These are phyloP conservation scores for Aegle marmelos DNA, from an alignment of 345 rosid genomes.

Conservation along the genomic window DNA sequence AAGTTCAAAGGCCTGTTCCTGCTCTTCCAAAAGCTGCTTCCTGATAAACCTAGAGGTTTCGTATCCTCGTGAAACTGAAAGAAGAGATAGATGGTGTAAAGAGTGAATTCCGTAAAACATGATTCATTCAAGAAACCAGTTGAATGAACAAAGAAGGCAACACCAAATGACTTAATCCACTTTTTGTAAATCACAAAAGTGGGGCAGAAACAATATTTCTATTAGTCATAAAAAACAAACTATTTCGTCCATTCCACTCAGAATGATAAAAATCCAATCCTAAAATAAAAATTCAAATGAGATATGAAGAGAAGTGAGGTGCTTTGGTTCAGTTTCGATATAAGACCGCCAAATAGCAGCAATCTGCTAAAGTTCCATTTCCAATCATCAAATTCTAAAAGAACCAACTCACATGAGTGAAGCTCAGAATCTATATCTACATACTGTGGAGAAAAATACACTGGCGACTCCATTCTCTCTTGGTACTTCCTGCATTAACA, in stretches of 20 bases:
- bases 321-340: neutral
- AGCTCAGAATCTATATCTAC: slow-evolving; percentile 46
- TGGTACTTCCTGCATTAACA: slow-evolving; percentile 41
- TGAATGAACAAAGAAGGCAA: neutral
- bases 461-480: slow-evolving; percentile 37
- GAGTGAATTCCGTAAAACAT: neutral
- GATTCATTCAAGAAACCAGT: neutral
- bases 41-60: slow-evolving; percentile 41
- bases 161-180: no score
- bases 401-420: slow-evolving; percentile 41
- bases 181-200: neutral
- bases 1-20: slow-evolving; percentile 36
- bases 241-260: neutral
- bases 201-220: neutral
- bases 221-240: neutral
- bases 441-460: slow-evolving; percentile 34
- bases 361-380: neutral
- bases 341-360: no score
- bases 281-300: neutral
- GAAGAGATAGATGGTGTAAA: neutral
- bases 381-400: neutral
- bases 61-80: slow-evolving; percentile 45
- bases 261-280: neutral
- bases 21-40: slow-evolving; percentile 45
- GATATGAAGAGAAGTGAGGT: neutral